A percentile compares a stretch with the other conserved stretches of the same genome.
Conservation (phyloP, 345 rosid genomes). For the Populus tremula region DNA sequence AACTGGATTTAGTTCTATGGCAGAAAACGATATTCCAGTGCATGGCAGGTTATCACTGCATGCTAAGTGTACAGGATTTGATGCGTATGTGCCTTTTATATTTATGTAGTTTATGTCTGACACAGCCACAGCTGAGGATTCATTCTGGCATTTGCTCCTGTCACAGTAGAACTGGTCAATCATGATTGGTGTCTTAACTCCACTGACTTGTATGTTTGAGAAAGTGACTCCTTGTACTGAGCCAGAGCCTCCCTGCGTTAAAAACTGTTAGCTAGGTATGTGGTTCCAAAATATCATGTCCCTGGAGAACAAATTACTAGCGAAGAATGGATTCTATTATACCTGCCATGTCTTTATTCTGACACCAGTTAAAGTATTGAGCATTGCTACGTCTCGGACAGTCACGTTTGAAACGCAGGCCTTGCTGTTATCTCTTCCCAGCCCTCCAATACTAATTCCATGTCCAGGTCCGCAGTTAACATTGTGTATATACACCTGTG, state of each 20-base stretch:
- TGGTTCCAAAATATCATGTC: background rate
- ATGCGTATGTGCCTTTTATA: constrained; percentile 76
- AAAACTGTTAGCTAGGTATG: background rate
- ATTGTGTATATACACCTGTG: constrained; percentile 60
- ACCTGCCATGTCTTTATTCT: constrained; percentile 98
- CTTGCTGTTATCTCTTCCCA: constrained; percentile 63
- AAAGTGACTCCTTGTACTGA: constrained; percentile 77
- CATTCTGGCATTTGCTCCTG: constrained; percentile 50
- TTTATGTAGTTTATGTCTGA: constrained; percentile 61
- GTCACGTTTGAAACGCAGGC: constrained; percentile 86
- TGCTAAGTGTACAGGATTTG: constrained; percentile 59
- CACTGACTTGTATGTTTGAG: constrained; percentile 73
- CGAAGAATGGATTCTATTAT: background rate
- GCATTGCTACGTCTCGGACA: constrained; percentile 60
- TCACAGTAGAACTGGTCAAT: constrained; percentile 88
- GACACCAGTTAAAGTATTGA: constrained; percentile 61
- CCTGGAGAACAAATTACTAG: background rate
- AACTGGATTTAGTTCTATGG: constrained; percentile 53
- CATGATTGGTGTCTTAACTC: constrained; percentile 69
- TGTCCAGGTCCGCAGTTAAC: constrained; percentile 92
- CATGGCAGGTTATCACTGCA: constrained; percentile 87
- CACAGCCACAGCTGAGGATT: constrained; percentile 74
- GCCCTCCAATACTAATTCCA: constrained; percentile 90
- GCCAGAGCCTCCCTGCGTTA: constrained; percentile 80
- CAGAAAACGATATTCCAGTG: constrained; percentile 53